phyloP scores from a whole-genome alignment of 1,139 yeast species.

The Cylindricascospora bacillispora region DNA sequence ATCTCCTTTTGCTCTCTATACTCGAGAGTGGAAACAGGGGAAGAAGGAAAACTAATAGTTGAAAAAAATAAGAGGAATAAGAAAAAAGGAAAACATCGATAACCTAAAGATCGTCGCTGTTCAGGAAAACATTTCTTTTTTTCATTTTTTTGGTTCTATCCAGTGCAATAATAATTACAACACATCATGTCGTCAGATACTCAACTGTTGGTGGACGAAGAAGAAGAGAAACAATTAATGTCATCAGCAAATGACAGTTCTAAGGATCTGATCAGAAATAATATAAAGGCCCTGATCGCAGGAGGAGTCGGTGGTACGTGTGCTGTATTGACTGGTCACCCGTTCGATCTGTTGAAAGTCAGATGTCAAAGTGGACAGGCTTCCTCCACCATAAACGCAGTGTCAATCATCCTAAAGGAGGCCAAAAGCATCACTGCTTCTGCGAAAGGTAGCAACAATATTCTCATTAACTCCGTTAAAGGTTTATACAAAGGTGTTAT shows the following conservation, averaged over 20 bases:
- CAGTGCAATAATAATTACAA: too few relatives aligned
- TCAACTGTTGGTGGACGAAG: too few relatives aligned
- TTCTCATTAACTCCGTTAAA: slow-evolving; percentile 6
- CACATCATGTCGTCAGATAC: too few relatives aligned
- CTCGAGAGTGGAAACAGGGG: too few relatives aligned
- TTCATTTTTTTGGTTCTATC: too few relatives aligned
- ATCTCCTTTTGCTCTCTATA: too few relatives aligned
- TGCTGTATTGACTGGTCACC: slow-evolving; percentile 91
- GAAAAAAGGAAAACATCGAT: too few relatives aligned
- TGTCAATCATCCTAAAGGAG: slow-evolving; percentile 51
- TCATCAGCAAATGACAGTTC: too few relatives aligned
- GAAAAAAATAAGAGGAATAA: too few relatives aligned
- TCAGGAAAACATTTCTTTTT: background rate
- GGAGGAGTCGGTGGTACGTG: slow-evolving; percentile 84
- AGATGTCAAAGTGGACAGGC: slow-evolving; percentile 59
- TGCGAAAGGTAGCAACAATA: slow-evolving; percentile 2
- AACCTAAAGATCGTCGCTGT: background rate
- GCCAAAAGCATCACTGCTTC: slow-evolving; percentile 40
- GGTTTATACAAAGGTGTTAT: slow-evolving; percentile 66
- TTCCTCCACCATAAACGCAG: slow-evolving; percentile 48
- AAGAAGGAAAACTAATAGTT: too few relatives aligned
- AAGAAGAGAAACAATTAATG: too few relatives aligned
- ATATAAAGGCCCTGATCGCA: slow-evolving; percentile 67
- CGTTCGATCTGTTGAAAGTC: slow-evolving; percentile 87
- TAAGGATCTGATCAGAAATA: slow-evolving; percentile 22